These are phyloP conservation scores for Fragosphaeria purpurea DNA, from an alignment of 2,329 filamentous ascomycete genomes.

Conservation along the genomic window DNA sequence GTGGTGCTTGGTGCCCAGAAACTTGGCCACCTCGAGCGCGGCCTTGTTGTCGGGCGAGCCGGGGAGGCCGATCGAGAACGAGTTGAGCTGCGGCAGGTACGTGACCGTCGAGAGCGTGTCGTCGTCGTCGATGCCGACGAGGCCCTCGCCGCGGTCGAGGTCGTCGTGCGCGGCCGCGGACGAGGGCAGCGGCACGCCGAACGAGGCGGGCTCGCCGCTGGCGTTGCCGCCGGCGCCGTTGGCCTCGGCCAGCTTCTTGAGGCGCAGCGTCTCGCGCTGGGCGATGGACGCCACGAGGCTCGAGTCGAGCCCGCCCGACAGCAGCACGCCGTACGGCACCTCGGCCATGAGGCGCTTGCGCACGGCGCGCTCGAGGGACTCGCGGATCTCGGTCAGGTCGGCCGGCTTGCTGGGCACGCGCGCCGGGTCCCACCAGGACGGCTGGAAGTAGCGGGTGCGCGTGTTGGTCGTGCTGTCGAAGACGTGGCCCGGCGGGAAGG, in stretches of 20 bases:
- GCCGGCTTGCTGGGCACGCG: slow-evolving; percentile 71
- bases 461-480: slow-evolving; percentile 88
- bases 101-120: slow-evolving; percentile 83
- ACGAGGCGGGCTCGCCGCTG: slow-evolving; percentile 37
- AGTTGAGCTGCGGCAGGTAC: slow-evolving; percentile 90
- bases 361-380: slow-evolving; percentile 79
- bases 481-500: slow-evolving; percentile 90
- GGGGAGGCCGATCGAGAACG: slow-evolving; percentile 94
- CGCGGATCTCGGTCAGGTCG: slow-evolving; percentile 72
- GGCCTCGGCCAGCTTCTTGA: slow-evolving; percentile 55
- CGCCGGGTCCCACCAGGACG: slow-evolving; percentile 79
- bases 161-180: slow-evolving; percentile 32
- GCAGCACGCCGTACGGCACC: slow-evolving; percentile 90
- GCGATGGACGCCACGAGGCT: slow-evolving; percentile 92
- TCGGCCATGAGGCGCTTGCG: slow-evolving; percentile 98
- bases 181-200: slow-evolving; percentile 27
- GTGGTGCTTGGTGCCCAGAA: slow-evolving; percentile 95
- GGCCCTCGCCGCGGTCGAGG: slow-evolving; percentile 53
- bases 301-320: slow-evolving; percentile 93
- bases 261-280: slow-evolving; percentile 76
- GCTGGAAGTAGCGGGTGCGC: slow-evolving; percentile 81
- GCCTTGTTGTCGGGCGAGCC: slow-evolving; percentile 87
- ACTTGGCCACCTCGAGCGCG: slow-evolving; percentile 86
- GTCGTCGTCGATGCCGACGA: slow-evolving; percentile 91
- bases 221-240: slow-evolving; percentile 33